Conservation (phyloP, 1,284 basidiomycete species). For the Mycena citricolor region DNA sequence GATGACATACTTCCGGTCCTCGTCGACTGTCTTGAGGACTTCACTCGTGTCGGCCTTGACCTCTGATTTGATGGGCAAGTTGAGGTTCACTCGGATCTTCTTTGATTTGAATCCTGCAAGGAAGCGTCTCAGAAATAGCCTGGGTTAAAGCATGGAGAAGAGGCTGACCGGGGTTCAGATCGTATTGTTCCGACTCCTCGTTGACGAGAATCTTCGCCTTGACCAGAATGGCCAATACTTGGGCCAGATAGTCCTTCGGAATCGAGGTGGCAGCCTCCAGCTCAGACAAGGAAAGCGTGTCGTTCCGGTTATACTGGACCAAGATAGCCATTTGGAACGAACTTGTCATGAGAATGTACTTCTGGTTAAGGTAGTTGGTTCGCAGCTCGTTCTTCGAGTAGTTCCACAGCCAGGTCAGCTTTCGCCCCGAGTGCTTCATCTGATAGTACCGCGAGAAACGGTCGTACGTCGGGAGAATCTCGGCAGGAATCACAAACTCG, state of each 20-base stretch:
- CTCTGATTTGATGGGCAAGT: conserved; percentile 93
- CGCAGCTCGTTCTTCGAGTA: conserved; percentile 95
- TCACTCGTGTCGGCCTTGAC: conserved; percentile 91
- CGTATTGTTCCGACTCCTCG: conserved; percentile 85
- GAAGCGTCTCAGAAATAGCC: not conserved
- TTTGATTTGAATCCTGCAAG: conserved; percentile 89
- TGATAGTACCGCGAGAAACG: conserved; percentile 94
- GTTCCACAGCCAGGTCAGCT: conserved; percentile 98
- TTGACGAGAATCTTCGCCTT: conserved; percentile 91
- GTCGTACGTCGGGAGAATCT: conserved; percentile 86
- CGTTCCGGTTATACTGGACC: conserved; percentile 91
- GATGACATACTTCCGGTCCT: conserved; percentile 96
- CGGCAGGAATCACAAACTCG: conserved; percentile 87
- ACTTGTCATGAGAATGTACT: conserved; percentile 95
- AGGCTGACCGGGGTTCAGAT: conserved; percentile 85
- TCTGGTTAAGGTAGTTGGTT: conserved; percentile 90
- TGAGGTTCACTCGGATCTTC: conserved; percentile 94
- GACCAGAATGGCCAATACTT: conserved; percentile 80
- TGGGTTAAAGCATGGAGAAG: conserved; percentile 2
- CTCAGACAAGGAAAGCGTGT: conserved; percentile 82
- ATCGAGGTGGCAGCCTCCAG: conserved; percentile 84
- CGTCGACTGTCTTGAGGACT: conserved; percentile 94
- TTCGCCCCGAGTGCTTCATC: conserved; percentile 91
- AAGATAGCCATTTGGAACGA: conserved; percentile 96
- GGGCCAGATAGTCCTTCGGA: conserved; percentile 78